phyloP scores from a whole-genome alignment of 2,329 filamentous ascomycete genomes.

The Huntiella bhutanensis region DNA sequence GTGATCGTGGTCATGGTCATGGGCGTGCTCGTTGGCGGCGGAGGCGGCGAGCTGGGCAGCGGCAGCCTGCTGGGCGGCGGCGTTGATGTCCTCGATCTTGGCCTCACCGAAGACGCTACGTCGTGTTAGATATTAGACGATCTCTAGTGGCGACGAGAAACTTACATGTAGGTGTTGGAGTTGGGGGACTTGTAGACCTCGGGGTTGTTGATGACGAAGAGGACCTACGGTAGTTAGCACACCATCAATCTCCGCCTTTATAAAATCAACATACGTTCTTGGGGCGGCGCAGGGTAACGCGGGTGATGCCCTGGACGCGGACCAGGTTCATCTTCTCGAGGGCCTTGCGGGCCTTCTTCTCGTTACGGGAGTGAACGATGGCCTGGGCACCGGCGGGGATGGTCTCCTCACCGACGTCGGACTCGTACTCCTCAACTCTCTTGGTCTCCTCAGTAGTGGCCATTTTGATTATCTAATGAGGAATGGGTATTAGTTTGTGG shows the following conservation, averaged over 20 bases:
- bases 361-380: slow-evolving; percentile 93
- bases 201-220: slow-evolving; percentile 99
- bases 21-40: slow-evolving; percentile 46
- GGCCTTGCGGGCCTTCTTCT: slow-evolving; percentile 99
- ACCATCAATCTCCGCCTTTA: background rate
- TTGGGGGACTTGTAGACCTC: slow-evolving; percentile 99
- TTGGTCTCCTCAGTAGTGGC: slow-evolving; percentile 79
- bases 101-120: slow-evolving; percentile 94
- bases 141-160: slow-evolving; percentile 10
- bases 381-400: slow-evolving; percentile 69
- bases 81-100: slow-evolving; percentile 99
- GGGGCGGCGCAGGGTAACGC: slow-evolving; percentile 90
- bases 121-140: background rate
- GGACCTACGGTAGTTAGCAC: slow-evolving; percentile 44
- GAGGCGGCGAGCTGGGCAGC: slow-evolving; percentile 83
- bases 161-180: slow-evolving; percentile 99
- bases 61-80: slow-evolving; percentile 85
- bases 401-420: slow-evolving; percentile 57
- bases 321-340: slow-evolving; percentile 96
- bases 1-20: slow-evolving; percentile 55
- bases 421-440: slow-evolving; percentile 59
- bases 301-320: slow-evolving; percentile 91
- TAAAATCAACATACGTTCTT: slow-evolving; percentile 68
- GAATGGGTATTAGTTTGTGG: background rate
- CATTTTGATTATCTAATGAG: slow-evolving; percentile 39